Evolutionary conservation across 371 early-diverging fungal species (phyloP).

Genomic region (Mucor mucedo): DNA sequence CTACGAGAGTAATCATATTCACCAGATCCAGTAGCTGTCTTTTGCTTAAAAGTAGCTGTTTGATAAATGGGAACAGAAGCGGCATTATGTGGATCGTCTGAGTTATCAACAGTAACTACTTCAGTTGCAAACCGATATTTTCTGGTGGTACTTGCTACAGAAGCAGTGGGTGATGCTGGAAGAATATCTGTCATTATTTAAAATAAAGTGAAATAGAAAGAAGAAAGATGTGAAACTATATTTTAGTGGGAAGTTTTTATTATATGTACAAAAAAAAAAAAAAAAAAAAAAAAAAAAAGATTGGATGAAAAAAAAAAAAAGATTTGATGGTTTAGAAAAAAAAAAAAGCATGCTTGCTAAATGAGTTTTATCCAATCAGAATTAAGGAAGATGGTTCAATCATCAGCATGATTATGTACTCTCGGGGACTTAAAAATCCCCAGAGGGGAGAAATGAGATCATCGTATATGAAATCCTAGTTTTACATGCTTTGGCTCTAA

Average conservation of each 20-base stretch:
- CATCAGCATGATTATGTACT: conserved; percentile 12
- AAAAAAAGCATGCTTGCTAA: background rate
- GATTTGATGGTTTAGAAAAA: background rate
- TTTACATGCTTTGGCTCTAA: conserved; percentile 20
- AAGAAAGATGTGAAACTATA: conserved; percentile 8
- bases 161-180: conserved; percentile 43
- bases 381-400: conserved; percentile 12
- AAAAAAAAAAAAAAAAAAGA: conserved; percentile 12
- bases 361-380: conserved; percentile 25
- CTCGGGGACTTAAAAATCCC: background rate
- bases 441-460: background rate
- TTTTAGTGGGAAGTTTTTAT: background rate
- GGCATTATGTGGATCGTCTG: conserved; percentile 89
- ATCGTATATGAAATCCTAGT: conserved; percentile 8
- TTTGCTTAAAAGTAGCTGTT: conserved; percentile 95
- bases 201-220: conserved; percentile 2
- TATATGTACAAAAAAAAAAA: conserved; percentile 16
- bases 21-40: conserved; percentile 76
- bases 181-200: conserved; percentile 33
- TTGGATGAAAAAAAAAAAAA: conserved; percentile 1
- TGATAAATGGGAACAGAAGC: conserved; percentile 95
- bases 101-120: conserved; percentile 81
- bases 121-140: conserved; percentile 87
- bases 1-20: conserved; percentile 93
- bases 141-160: conserved; percentile 38